Evolutionary conservation across 768 basidiomycete genomes (phyloP).

Genomic region (Lactifluus volemus): DNA sequence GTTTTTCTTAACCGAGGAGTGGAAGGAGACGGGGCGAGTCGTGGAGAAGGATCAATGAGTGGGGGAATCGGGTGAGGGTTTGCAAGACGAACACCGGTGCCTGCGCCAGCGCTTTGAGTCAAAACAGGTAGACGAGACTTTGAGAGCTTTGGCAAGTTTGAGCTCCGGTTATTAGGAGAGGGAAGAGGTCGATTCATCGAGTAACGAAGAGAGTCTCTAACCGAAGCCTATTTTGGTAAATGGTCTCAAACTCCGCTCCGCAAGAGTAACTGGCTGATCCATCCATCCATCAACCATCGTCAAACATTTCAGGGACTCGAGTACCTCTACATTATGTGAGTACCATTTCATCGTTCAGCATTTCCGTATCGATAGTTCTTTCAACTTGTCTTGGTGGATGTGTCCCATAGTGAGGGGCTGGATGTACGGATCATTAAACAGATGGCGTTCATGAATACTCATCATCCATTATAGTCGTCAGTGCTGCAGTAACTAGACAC

Average conservation of each 20-base stretch:
- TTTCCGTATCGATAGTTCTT: not conserved
- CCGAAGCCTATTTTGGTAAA: not conserved
- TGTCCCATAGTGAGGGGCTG: constrained; percentile 23
- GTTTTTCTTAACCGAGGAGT: constrained; percentile 2
- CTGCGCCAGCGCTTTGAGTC: not conserved
- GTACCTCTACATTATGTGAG: not conserved
- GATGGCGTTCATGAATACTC: constrained; percentile 26
- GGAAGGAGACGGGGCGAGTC: not conserved
- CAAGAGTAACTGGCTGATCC: too few relatives aligned
- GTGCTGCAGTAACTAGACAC: constrained; percentile 28
- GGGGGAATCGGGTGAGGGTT: not conserved
- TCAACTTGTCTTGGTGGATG: constrained; percentile 9
- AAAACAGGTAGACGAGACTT: constrained; percentile 10
- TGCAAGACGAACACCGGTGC: not conserved
- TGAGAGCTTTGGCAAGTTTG: not conserved
- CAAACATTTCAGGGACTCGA: not conserved
- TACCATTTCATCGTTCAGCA: not conserved
- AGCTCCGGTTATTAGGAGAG: not conserved
- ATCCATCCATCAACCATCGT: not conserved
- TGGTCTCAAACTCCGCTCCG: constrained; percentile 1
- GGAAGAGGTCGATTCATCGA: not conserved
- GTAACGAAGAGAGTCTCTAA: too few relatives aligned
- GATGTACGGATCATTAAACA: constrained; percentile 24
- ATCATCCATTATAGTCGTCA: constrained; percentile 23
- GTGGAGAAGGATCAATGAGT: not conserved